phyloP scores from a whole-genome alignment of 352 stramenopile genomes.

The Phytophthora agathidicida region DNA sequence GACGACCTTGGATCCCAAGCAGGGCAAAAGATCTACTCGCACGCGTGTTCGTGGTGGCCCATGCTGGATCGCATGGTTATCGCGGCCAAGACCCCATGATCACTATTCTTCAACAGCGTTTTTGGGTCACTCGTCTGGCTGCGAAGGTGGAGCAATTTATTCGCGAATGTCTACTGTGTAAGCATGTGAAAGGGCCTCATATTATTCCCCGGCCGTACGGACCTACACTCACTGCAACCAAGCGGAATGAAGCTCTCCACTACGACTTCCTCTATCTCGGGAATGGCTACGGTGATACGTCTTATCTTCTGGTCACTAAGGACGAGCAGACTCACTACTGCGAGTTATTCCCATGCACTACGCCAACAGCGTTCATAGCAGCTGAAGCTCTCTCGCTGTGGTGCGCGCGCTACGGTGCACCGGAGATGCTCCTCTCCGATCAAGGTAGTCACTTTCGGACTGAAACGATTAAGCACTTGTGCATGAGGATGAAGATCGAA shows the following conservation, averaged over 20 bases:
- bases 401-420: too few species aligned
- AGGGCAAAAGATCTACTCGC: background rate
- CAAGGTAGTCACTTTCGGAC: too few species aligned
- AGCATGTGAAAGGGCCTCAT: background rate
- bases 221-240: too few species aligned
- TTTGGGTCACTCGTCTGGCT: background rate
- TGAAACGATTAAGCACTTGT: too few species aligned
- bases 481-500: too few species aligned
- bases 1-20: background rate
- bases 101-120: background rate
- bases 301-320: background rate
- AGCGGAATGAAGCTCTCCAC: too few species aligned
- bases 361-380: too few species aligned
- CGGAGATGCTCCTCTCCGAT: too few species aligned
- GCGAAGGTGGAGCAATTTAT: background rate
- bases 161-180: background rate
- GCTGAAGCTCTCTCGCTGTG: too few species aligned
- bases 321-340: background rate
- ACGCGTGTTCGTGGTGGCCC: background rate
- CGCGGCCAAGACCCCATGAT: background rate
- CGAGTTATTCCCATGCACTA: too few species aligned
- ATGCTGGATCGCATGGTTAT: background rate
- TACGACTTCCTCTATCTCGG: background rate
- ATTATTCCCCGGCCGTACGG: background rate
- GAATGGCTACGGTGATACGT: background rate